Percentiles rank a stretch among this genome's conserved stretches.
These are phyloP conservation scores for Ammopiptanthus mongolicus DNA, from an alignment of 306 rosid genomes.

Conservation along the genomic window DNA sequence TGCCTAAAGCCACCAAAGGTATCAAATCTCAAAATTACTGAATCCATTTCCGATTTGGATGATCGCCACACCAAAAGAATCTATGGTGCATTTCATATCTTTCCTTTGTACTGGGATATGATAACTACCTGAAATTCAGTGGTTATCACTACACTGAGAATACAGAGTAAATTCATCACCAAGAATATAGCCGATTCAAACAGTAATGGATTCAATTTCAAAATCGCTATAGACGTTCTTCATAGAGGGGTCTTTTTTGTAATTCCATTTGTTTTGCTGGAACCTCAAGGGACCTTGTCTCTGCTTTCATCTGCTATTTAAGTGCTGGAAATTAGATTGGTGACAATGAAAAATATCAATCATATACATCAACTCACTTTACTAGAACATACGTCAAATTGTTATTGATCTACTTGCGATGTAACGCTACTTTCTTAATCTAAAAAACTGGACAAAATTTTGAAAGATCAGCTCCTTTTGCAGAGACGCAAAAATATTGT, in stretches of 20 bases:
- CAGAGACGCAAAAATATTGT: conserved; percentile 4
- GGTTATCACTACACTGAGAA: neutral
- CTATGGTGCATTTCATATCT: neutral
- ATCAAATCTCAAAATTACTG: too few species aligned
- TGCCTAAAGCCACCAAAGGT: too few species aligned
- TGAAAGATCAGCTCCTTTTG: conserved; percentile 8
- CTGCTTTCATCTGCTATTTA: too few species aligned
- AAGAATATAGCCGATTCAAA: neutral
- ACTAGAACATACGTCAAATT: neutral
- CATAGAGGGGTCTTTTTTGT: neutral
- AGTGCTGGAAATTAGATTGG: too few species aligned
- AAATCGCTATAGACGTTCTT: neutral
- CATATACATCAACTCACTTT: too few species aligned
- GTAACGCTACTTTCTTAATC: neutral
- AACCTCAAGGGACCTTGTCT: neutral
- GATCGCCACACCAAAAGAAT: too few species aligned
- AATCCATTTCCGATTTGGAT: too few species aligned
- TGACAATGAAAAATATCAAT: too few species aligned
- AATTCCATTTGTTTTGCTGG: neutral
- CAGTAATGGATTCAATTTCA: neutral
- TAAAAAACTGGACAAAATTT: conserved; percentile 13
- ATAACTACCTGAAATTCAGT: neutral
- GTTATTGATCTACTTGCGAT: neutral
- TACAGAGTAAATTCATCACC: neutral
- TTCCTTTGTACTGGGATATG: neutral